A percentile compares a stretch with the other conserved stretches of the same genome.
Conservation (phyloP, 805 yeast genomes). For the Candida dendrica region DNA sequence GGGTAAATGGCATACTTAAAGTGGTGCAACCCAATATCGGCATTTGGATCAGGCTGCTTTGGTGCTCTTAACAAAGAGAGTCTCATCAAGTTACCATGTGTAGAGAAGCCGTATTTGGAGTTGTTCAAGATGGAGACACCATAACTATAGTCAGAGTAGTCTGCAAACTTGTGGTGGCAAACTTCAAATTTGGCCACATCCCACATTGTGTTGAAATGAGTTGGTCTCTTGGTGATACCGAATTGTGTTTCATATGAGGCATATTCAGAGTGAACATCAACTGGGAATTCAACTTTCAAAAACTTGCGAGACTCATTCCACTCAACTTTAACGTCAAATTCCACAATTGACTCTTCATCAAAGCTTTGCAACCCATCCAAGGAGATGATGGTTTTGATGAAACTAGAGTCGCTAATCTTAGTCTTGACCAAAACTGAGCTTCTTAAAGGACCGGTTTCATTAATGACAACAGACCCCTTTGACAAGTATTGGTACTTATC, state of each 20-base stretch:
- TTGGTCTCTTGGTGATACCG: slow-evolving; percentile 86
- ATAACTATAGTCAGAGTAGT: slow-evolving; percentile 75
- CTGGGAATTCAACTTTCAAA: slow-evolving; percentile 92
- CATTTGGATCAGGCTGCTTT: slow-evolving; percentile 89
- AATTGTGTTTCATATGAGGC: slow-evolving; percentile 93
- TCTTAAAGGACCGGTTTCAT: slow-evolving; percentile 48
- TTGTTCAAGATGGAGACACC: slow-evolving; percentile 85
- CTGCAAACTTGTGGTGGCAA: slow-evolving; percentile 90
- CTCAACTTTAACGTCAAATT: slow-evolving; percentile 53
- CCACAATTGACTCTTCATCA: slow-evolving; percentile 32
- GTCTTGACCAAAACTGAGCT: slow-evolving; percentile 59
- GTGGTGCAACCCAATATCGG: slow-evolving; percentile 86
- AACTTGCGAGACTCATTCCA: slow-evolving; percentile 90
- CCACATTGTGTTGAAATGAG: slow-evolving; percentile 94
- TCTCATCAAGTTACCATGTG: slow-evolving; percentile 90
- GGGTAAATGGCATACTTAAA: slow-evolving; percentile 83
- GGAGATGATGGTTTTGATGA: slow-evolving; percentile 62
- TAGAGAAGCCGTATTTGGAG: slow-evolving; percentile 85
- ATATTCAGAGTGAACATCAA: slow-evolving; percentile 62
- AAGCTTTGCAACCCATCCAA: slow-evolving; percentile 45
- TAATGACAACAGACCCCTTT: slow-evolving; percentile 28
- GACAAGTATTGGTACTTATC: slow-evolving; percentile 55
- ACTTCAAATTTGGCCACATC: slow-evolving; percentile 96
- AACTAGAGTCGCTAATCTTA: slow-evolving; percentile 48
- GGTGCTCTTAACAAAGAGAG: slow-evolving; percentile 83